Conservation (phyloP, 2,329 filamentous ascomycete species). For the Aspergillus caelatus region DNA sequence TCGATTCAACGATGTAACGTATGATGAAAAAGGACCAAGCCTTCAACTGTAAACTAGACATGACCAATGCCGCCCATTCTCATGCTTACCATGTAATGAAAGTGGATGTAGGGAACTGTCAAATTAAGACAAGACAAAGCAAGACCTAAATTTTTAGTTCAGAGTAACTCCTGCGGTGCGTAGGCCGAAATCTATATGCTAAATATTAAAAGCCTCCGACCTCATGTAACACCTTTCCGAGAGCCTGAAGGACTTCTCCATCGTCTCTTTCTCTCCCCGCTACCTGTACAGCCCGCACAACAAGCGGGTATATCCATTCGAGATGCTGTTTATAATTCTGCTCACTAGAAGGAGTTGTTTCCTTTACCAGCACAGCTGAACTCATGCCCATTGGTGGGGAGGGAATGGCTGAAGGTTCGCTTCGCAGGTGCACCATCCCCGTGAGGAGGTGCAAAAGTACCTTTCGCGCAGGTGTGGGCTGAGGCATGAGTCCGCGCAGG, state of each 20-base stretch:
- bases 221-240: constrained; percentile 64
- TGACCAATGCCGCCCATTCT: neutral
- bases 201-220: constrained; percentile 49
- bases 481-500: constrained; percentile 83
- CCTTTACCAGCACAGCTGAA: constrained; percentile 25
- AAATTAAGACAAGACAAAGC: neutral
- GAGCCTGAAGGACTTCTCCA: constrained; percentile 46
- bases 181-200: neutral
- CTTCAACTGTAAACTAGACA: neutral
- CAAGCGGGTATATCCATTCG: constrained; percentile 76
- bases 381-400: constrained; percentile 33
- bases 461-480: constrained; percentile 76
- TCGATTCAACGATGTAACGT: neutral
- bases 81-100: neutral
- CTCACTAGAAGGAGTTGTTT: constrained; percentile 22
- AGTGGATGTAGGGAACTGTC: neutral
- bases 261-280: constrained; percentile 45
- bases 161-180: neutral
- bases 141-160: neutral
- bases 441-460: constrained; percentile 75
- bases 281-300: constrained; percentile 41
- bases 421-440: constrained; percentile 67
- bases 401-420: constrained; percentile 71
- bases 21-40: neutral
- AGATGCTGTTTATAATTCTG: constrained; percentile 70